Conservation (phyloP, 768 basidiomycete species). For the Cyclocybe aegerita region DNA sequence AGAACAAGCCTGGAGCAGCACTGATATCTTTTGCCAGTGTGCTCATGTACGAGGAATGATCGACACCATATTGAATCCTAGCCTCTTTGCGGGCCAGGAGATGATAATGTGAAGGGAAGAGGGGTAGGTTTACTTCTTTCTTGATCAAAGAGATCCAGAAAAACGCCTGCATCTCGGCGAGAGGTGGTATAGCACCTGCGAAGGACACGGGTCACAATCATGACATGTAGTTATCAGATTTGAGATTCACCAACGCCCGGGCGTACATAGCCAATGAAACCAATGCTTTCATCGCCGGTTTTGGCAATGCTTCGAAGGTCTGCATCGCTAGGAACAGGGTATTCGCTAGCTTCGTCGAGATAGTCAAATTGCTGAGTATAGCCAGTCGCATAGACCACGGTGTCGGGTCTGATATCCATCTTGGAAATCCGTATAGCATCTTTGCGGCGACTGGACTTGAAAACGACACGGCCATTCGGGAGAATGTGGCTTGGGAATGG, state of each 20-base stretch:
- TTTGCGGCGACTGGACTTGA: constrained; percentile 40
- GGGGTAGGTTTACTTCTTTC: constrained; percentile 39
- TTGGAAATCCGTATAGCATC: constrained; percentile 39
- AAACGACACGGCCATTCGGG: constrained; percentile 41
- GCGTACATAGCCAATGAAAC: constrained; percentile 56
- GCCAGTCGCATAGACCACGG: constrained; percentile 50
- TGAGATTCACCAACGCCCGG: constrained; percentile 51
- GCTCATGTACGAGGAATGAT: constrained; percentile 55
- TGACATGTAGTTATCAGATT: not conserved
- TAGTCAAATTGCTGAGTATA: constrained; percentile 45
- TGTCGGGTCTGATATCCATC: constrained; percentile 43
- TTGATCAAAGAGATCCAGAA: constrained; percentile 55
- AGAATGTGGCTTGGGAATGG: constrained; percentile 52
- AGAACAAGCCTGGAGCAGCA: constrained; percentile 46
- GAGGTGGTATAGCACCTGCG: constrained; percentile 53
- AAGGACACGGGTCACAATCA: constrained; percentile 11
- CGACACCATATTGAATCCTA: constrained; percentile 60
- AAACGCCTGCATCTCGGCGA: constrained; percentile 60
- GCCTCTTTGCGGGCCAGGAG: constrained; percentile 48
- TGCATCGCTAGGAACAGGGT: constrained; percentile 40
- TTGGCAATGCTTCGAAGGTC: constrained; percentile 43
- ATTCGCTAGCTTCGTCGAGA: constrained; percentile 35
- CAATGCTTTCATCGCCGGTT: constrained; percentile 44
- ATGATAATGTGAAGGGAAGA: constrained; percentile 49
- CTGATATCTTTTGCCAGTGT: constrained; percentile 59